These are phyloP conservation scores for Lipomyces kockii DNA, from an alignment of 805 yeast species.

Conservation along the genomic window DNA sequence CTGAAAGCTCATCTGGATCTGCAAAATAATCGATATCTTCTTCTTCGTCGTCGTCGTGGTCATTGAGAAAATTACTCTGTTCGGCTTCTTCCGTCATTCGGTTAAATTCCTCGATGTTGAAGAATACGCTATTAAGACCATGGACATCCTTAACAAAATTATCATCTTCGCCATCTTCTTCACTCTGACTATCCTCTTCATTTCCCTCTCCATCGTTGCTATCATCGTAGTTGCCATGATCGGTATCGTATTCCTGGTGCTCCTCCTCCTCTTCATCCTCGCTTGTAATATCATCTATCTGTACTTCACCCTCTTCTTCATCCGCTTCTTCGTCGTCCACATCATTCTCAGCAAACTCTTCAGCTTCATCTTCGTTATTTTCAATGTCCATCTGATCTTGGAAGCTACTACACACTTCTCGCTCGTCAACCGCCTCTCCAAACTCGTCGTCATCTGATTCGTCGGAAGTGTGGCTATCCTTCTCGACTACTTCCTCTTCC, in stretches of 20 bases:
- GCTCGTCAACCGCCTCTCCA: constrained; percentile 21
- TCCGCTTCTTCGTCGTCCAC: neutral
- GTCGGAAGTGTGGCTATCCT: constrained; percentile 15
- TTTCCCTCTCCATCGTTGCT: constrained; percentile 21
- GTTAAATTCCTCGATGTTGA: constrained; percentile 83
- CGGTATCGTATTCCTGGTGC: constrained; percentile 39
- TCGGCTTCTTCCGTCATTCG: constrained; percentile 61
- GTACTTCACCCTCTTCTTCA: neutral
- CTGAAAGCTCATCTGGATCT: constrained; percentile 39
- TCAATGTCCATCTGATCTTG: constrained; percentile 39
- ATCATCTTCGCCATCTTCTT: constrained; percentile 41
- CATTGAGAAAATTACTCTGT: constrained; percentile 36
- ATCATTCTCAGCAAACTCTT: constrained; percentile 12
- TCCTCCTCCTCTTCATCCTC: constrained; percentile 38
- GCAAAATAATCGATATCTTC: constrained; percentile 56
- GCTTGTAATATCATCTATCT: constrained; percentile 40
- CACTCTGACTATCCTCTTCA: constrained; percentile 39
- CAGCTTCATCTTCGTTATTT: constrained; percentile 34
- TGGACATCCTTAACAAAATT: constrained; percentile 53
- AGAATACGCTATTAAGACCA: constrained; percentile 82
- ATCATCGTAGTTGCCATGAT: constrained; percentile 35
- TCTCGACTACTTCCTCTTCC: constrained; percentile 35
- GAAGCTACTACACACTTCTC: constrained; percentile 15
- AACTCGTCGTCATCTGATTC: constrained; percentile 32
- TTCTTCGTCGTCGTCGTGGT: constrained; percentile 53